Evolutionary conservation across 805 yeast species (phyloP).

Genomic region (Myxozyma mucilagina): DNA sequence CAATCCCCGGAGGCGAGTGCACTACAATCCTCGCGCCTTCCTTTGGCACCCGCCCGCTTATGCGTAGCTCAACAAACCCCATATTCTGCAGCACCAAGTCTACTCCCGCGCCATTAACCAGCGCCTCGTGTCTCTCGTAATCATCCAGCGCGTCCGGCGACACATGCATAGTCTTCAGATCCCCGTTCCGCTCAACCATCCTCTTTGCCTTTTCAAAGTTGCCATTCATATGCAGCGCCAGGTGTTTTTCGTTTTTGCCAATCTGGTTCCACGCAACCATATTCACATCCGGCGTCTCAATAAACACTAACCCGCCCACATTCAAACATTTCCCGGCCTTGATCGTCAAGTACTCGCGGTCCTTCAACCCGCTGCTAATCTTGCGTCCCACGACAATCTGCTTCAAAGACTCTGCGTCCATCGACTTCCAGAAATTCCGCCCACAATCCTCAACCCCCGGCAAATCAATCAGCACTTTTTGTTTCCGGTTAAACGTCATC

Average conservation of each 20-base stretch:
- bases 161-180: conserved; percentile 34
- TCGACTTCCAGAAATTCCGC: conserved; percentile 31
- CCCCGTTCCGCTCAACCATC: conserved; percentile 23
- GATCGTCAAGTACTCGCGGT: conserved; percentile 31
- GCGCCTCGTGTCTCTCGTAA: conserved; percentile 1
- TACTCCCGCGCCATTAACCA: conserved; percentile 31
- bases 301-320: conserved; percentile 40
- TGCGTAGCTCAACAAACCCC: conserved; percentile 39
- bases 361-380: conserved; percentile 19
- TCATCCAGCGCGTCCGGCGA: conserved; percentile 9
- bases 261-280: conserved; percentile 39
- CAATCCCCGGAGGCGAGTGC: conserved; percentile 34
- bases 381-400: conserved; percentile 17
- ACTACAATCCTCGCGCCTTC: conserved; percentile 35
- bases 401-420: conserved; percentile 32
- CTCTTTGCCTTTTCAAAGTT: conserved; percentile 33
- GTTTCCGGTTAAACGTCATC: conserved; percentile 37
- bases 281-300: conserved; percentile 34
- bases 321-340: conserved; percentile 34
- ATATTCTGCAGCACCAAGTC: conserved; percentile 39
- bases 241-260: conserved; percentile 31
- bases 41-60: conserved; percentile 38
- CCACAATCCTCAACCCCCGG: conserved; percentile 38
- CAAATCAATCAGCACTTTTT: conserved; percentile 36
- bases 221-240: conserved; percentile 30